Percentiles rank a stretch among this genome's conserved stretches.
These are phyloP conservation scores for Lanmaoa rubissima DNA, from an alignment of 768 basidiomycete species.

Conservation along the genomic window DNA sequence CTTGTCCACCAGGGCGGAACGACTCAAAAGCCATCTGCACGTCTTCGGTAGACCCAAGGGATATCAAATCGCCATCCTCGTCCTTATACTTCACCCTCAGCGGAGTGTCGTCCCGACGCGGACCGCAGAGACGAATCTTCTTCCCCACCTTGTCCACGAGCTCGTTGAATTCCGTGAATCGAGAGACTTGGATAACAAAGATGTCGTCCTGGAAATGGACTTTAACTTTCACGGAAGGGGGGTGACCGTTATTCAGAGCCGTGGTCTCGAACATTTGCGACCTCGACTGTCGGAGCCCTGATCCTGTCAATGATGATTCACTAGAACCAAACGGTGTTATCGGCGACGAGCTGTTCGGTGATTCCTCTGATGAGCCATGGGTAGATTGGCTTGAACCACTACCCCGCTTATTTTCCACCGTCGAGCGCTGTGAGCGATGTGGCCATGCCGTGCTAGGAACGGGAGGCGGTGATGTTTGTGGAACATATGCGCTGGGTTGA, in stretches of 20 bases:
- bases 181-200: conserved; percentile 88
- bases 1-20: conserved; percentile 74
- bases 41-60: conserved; percentile 86
- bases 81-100: conserved; percentile 86
- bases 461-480: conserved; percentile 50
- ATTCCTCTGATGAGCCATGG: conserved; percentile 74
- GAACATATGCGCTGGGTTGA: conserved; percentile 70
- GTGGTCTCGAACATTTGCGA: conserved; percentile 53
- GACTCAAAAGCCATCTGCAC: conserved; percentile 93
- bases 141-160: conserved; percentile 87
- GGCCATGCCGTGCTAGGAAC: conserved; percentile 53
- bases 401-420: conserved; percentile 61
- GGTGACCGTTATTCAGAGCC: conserved; percentile 30
- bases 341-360: conserved; percentile 82
- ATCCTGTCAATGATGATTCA: conserved; percentile 70
- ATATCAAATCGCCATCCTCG: conserved; percentile 90
- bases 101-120: conserved; percentile 73
- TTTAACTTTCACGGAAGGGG: conserved; percentile 79
- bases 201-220: conserved; percentile 95
- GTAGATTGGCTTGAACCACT: conserved; percentile 86
- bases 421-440: conserved; percentile 41
- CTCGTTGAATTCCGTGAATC: conserved; percentile 74
- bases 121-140: conserved; percentile 92
- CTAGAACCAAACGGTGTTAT: conserved; percentile 90
- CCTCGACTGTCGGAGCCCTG: conserved; percentile 52